Evolutionary conservation across 2,329 filamentous ascomycete genomes (phyloP).

Genomic region (Fusarium solani-melongenae): DNA sequence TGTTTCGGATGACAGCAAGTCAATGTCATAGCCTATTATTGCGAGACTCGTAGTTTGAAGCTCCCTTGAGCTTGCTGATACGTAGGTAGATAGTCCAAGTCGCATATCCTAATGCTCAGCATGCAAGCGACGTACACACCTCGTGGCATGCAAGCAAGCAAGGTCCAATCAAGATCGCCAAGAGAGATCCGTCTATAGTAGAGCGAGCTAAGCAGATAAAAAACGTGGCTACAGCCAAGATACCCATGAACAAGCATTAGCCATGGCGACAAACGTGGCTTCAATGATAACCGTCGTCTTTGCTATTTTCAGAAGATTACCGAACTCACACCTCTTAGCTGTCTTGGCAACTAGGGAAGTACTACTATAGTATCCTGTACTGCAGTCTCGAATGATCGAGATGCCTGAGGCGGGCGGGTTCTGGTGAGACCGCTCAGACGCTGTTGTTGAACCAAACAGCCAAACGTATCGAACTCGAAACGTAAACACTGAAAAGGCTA

Average conservation of each 20-base stretch:
- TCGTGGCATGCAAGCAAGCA: constrained; percentile 24
- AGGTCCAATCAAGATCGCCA: constrained; percentile 22
- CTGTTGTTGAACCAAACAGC: background rate
- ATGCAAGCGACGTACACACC: background rate
- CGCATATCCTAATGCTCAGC: constrained; percentile 18
- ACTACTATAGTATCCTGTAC: background rate
- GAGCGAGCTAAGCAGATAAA: background rate
- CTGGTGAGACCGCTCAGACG: no score
- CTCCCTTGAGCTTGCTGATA: background rate
- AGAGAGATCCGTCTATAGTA: background rate
- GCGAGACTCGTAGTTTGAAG: background rate
- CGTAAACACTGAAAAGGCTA: background rate
- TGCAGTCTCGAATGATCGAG: background rate
- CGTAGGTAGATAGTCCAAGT: constrained; percentile 20
- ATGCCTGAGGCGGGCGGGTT: background rate
- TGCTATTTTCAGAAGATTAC: constrained; percentile 1
- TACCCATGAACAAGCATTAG: background rate
- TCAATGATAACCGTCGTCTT: constrained; percentile 6
- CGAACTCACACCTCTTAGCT: background rate
- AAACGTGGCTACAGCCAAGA: constrained; percentile 1
- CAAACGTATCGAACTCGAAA: background rate
- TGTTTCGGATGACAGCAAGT: background rate
- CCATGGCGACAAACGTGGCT: constrained; percentile 5
- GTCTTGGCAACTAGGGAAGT: background rate
- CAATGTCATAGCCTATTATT: background rate